Evolutionary conservation across 176 grass and related monocot species (phyloP).

Genomic region (Oryza glaberrima): DNA sequence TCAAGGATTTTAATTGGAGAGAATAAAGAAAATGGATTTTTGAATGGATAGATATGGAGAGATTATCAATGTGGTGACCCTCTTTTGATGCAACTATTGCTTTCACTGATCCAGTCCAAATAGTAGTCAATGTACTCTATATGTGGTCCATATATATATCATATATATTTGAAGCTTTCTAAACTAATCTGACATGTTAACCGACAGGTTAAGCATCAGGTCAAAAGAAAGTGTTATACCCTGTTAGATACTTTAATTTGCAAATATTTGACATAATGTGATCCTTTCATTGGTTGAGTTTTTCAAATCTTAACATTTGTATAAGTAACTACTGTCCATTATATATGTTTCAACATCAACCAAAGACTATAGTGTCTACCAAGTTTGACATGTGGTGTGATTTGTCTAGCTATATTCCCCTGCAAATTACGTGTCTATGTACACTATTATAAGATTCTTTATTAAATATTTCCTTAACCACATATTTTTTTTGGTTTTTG

Average conservation of each 20-base stretch:
- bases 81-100: background rate
- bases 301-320: background rate
- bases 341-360: background rate
- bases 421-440: background rate
- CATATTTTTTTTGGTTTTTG: background rate
- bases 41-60: background rate
- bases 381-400: background rate
- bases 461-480: background rate
- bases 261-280: background rate
- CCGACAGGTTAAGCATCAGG: background rate
- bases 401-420: background rate
- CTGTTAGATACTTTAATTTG: background rate
- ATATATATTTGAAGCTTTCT: background rate
- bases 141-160: constrained; percentile 16
- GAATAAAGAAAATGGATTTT: background rate
- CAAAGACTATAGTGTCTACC: background rate
- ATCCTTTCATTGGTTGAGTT: background rate
- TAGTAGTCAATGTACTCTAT: background rate
- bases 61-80: background rate
- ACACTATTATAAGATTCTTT: background rate
- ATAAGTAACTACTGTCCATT: background rate
- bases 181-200: background rate
- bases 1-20: background rate
- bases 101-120: constrained; percentile 15
- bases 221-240: background rate